A percentile compares a stretch with the other conserved stretches of the same genome.
These are phyloP conservation scores for Dichomitus squalens DNA, from an alignment of 1,284 basidiomycete genomes.

Conservation along the genomic window DNA sequence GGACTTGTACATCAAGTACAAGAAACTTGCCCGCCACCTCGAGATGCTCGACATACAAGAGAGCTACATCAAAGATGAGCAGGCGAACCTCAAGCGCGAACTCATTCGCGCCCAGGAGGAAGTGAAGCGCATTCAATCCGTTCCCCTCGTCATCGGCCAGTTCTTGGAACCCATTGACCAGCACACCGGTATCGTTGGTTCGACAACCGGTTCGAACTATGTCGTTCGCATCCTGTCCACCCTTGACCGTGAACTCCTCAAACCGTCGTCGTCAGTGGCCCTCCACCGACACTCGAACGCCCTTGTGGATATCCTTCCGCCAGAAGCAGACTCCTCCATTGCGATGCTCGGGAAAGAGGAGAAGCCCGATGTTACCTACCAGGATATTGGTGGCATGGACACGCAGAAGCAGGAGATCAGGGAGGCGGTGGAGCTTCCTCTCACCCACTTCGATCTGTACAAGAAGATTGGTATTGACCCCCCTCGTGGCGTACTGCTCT, in stretches of 20 bases:
- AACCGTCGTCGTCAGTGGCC: conserved; percentile 96
- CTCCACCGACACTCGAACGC: conserved; percentile 99
- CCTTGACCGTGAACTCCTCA: conserved; percentile 95
- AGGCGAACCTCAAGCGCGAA: conserved; percentile 96
- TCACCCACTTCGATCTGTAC: conserved; percentile 97
- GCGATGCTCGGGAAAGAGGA: conserved; percentile 93
- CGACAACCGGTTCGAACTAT: conserved; percentile 98
- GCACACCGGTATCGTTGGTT: conserved; percentile 96
- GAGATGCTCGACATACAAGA: conserved; percentile 96
- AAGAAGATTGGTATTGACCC: conserved; percentile 99
- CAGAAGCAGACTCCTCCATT: conserved; percentile 98
- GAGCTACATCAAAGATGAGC: conserved; percentile 99
- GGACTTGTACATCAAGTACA: conserved; percentile 94
- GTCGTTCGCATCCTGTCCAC: conserved; percentile 98
- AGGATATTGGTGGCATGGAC: conserved; percentile 97
- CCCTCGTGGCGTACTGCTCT: conserved; percentile 90
- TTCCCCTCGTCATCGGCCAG: conserved; percentile 99
- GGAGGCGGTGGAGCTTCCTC: conserved; percentile 97
- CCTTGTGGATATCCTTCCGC: conserved; percentile 96
- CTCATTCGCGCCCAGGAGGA: conserved; percentile 98
- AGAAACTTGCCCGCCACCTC: conserved; percentile 89
- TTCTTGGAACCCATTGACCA: conserved; percentile 99
- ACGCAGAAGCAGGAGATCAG: conserved; percentile 99
- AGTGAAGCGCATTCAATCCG: conserved; percentile 98
- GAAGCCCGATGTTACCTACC: conserved; percentile 89